Base-by-base conservation (phyloP, 139 green algal genomes). In the Chlorella vulgaris region DNA sequence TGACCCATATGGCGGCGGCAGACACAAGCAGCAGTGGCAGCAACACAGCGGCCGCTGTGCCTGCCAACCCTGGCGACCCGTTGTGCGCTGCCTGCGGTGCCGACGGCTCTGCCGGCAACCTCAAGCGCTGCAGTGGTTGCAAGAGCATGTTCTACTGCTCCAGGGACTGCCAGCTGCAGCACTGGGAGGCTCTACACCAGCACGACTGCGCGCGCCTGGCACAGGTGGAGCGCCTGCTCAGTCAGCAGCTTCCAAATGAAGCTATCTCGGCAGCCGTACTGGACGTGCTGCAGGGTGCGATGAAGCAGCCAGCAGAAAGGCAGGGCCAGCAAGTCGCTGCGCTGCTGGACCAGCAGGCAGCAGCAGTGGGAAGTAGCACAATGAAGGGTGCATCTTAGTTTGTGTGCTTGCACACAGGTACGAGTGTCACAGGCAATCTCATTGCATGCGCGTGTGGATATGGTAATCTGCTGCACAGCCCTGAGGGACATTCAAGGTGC, bases 51-150 rank as follows among this genome's bases (percentile, higher is more conserved):
- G 31, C 26, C 8, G 33, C 35, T 21, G 53, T 24, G 26, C 21
- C 70, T 33, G 33, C 31, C n/a, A 33, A 36, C 3, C 1, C 33
- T 19, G 29, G 26, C 0, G 51, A n/a, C 24, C 51, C 73, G 0
- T 10, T 38, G 29, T 79, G 73, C 5, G 73, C 73, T 0, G 50
- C 35, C 4, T 79, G 73, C 35, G 73, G 73, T 19, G 53, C 53
- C 2, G 29, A 29, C 4, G 35, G 26, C 3, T n/a, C 36, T 5
- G 21, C 29, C 3, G 35, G 22, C 24, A 28, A 40, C 24, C 53
- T 79, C 24, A 79, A 53, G 73, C 73, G 73, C 1, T 79, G 73
- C 73, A 69, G 51, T 53, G 22, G 7, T 3, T 79, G 73, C 73
- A 24, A 33, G 8, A 60, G 42, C 3, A 24, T 53, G 53, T 47